phyloP scores from a whole-genome alignment of 371 early-diverging fungal genomes.

The Cokeromyces recurvatus region DNA sequence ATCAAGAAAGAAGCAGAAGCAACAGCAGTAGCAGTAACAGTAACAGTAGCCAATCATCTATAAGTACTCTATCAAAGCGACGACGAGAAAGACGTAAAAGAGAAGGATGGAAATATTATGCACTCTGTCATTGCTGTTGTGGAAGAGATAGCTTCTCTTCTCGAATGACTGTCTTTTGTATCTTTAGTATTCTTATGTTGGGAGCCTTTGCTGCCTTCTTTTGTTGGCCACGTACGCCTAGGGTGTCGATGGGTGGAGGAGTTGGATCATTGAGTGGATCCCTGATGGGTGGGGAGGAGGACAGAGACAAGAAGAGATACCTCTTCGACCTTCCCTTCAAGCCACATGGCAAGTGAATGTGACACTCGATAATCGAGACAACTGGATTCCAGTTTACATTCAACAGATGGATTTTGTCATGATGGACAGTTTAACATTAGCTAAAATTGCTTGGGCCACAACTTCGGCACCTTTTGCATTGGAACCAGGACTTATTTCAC shows the following conservation, averaged over 20 bases:
- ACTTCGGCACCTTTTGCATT: slow-evolving; percentile 2
- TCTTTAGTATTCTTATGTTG: slow-evolving; percentile 10
- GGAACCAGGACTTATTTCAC: slow-evolving; percentile 7
- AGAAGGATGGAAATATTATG: no score
- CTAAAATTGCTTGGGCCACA: slow-evolving; percentile 14
- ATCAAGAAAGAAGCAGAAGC: no score
- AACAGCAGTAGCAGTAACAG: no score
- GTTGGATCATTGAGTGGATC: slow-evolving; percentile 13
- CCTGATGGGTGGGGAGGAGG: slow-evolving; percentile 19
- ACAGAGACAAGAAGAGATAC: slow-evolving; percentile 11
- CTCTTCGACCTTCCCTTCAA: slow-evolving; percentile 8
- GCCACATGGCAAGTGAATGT: slow-evolving; percentile 25
- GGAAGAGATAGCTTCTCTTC: no score
- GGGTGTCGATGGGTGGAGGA: slow-evolving; percentile 9
- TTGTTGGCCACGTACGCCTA: slow-evolving; percentile 20
- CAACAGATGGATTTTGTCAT: slow-evolving; percentile 15
- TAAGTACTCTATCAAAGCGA: no score
- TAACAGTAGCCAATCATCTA: no score
- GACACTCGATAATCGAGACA: slow-evolving; percentile 20
- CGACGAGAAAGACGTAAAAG: no score
- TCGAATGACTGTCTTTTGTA: slow-evolving; percentile 12
- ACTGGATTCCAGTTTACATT: slow-evolving; percentile 20
- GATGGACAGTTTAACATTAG: slow-evolving; percentile 17
- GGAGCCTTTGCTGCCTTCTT: slow-evolving; percentile 22
- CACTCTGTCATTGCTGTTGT: no score